These are phyloP conservation scores for Neopestalotiopsis rosae DNA, from an alignment of 2,329 filamentous ascomycete species.

Conservation along the genomic window DNA sequence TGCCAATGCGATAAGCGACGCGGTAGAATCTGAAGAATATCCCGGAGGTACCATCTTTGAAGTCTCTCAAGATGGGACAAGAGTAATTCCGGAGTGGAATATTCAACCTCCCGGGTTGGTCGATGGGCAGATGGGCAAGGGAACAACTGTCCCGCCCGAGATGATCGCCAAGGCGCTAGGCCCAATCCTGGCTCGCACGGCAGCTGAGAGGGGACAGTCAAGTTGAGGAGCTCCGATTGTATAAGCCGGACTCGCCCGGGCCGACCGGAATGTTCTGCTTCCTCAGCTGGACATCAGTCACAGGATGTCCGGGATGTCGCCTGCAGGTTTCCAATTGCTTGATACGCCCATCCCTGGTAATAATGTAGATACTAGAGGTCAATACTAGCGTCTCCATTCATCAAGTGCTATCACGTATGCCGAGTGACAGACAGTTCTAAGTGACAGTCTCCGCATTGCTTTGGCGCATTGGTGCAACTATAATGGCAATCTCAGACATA, in stretches of 20 bases:
- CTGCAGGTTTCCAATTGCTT: background rate
- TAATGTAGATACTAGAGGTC: background rate
- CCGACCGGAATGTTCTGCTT: background rate
- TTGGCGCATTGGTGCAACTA: background rate
- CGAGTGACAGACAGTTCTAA: background rate
- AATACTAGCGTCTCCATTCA: background rate
- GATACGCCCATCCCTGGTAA: background rate
- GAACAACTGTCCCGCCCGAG: background rate
- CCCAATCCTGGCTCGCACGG: background rate
- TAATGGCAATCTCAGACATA: background rate
- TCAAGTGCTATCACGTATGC: background rate
- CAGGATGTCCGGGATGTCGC: background rate
- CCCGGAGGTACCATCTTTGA: background rate
- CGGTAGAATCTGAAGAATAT: background rate
- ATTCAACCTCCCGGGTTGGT: background rate
- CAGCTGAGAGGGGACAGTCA: background rate
- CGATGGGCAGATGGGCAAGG: background rate
- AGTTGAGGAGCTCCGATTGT: background rate
- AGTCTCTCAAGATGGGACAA: background rate
- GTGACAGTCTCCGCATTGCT: background rate
- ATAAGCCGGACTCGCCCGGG: background rate
- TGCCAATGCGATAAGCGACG: background rate
- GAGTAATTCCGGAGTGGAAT: background rate
- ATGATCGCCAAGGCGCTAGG: background rate
- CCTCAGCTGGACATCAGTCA: no score